Evolutionary conservation across 352 stramenopile species (phyloP), one percentile per base, ranked within the genome.

Genomic region (Pythium pyrilobum): DNA sequence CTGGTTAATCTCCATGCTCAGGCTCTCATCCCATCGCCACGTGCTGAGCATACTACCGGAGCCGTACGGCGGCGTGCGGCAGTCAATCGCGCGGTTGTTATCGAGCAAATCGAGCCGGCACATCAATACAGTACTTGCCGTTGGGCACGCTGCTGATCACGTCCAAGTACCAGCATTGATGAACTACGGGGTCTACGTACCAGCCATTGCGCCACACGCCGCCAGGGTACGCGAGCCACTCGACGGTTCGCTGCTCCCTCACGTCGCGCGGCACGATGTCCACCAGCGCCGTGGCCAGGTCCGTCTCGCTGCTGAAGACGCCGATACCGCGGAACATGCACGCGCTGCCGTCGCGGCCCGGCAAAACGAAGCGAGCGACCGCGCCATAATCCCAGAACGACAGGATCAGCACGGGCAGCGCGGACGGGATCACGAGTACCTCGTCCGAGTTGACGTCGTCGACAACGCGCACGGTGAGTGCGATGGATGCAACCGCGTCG

Each of bases 191-290:
- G 20, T 66, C 59, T 23, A 55, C 55, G 39, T 62, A 63, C 62
- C 68, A 74, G 1, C 62, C 65, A 33, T 77, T 69, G 1, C 38
- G 36, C 68, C 68, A 72, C 28, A 48, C 48, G 8, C 67, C 63
- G 20, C 56, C 56, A 11, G 54, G 37, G 13, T 48, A 41, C 2
- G 13, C 16, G 6, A 76, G 49, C 52, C 48, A 71, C 27, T 63
- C 40, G 2, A 20, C 40, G 1, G 64, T 76, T 32, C 52, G 57
- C 2, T n/a, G 6, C 27, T 69, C 60, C 6, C 49, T 41, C 3
- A 63, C n/a, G 1, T 25, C 16, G 16, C 64, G 52, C 16, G 55
- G 12, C 1, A 61, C 38, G 2, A 27, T 54, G 7, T 21, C 10
- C 1, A 64, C 18, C 1, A 39, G 12, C 4, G 39, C 31, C 0